Base-by-base conservation (phyloP, 2,329 filamentous ascomycete species). In the Fusarium tanahbumbuense region DNA sequence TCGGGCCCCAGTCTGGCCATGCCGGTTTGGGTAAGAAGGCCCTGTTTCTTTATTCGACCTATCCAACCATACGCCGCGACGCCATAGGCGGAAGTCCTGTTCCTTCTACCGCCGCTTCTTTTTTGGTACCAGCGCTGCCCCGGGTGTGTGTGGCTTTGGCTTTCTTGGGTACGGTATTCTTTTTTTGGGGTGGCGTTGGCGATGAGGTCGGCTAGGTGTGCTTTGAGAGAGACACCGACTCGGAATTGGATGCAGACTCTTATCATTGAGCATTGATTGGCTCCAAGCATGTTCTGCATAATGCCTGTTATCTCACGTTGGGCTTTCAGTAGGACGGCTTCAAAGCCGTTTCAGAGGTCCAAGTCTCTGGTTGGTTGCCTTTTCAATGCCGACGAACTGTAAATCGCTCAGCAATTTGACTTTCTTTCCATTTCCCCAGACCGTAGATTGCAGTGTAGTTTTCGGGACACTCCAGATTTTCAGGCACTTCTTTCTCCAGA, bases 221-320 rank as follows among this genome's bases (percentile, higher is more conserved):
- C 47, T 65, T 66, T 42, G 28, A 68, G 64, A 45, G 50, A 55
- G 48, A 41, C 48, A 41, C 48, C 23, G 32, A 66, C 48, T 67
- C 59, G 42, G 44, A 37, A 44, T 25, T 28, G 25, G 27, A 54
- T 61, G 68, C 62, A 72, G 25, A 37, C 34, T 70, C 76, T 78
- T 79, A 79, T 79, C 77, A 73, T 63, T 54, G 61, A 48, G 9
- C 44, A 30, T 13, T 74, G 70, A 79, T 79, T 79, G 77, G 77
- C 54, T 45, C 20, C 8, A 8, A 9, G 15, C 47, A 72, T 74
- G 76, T 67, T 73, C 76, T 77, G 75, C 77, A 78, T 78, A 78
- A 78, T 78, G 76, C 72, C 64, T 73, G 76, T 77, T 75, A 75
- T 75, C 71, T 73, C 73, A 75, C 50, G 66, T 72, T 71, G 62